Percentiles rank a stretch among this genome's conserved stretches.
Conservation (phyloP, 139 green algal species). For the Gonium pectorale region DNA sequence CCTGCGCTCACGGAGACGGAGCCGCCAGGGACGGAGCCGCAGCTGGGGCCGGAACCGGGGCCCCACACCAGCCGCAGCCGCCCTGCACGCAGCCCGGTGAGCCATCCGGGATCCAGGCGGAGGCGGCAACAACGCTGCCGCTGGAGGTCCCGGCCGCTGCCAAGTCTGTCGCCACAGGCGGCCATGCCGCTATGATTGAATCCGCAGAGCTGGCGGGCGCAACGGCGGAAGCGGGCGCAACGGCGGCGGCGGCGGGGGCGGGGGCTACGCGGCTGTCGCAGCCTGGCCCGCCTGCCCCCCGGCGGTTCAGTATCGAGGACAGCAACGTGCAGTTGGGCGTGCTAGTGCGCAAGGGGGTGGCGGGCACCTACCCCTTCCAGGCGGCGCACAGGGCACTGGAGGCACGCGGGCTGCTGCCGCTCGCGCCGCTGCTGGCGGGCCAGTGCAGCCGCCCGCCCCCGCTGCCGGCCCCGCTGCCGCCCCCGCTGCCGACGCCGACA, state of each 20-base stretch:
- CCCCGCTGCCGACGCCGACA: too few species aligned
- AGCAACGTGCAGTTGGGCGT: slow-evolving; percentile 39
- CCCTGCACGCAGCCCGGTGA: not conserved
- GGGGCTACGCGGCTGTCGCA: not conserved
- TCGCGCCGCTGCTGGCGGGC: too few species aligned
- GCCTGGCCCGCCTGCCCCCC: not conserved
- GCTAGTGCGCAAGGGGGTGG: slow-evolving; percentile 69
- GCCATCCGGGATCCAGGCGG: too few species aligned
- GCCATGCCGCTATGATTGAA: not conserved
- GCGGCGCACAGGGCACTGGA: slow-evolving; percentile 54
- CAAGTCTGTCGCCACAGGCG: too few species aligned
- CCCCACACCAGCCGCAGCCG: not conserved
- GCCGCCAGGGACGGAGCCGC: not conserved
- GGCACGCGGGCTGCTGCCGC: slow-evolving; percentile 43
- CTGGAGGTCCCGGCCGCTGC: too few species aligned
- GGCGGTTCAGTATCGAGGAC: not conserved
- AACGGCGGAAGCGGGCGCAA: not conserved
- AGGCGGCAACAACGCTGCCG: too few species aligned
- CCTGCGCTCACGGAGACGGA: not conserved
- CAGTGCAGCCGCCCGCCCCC: too few species aligned
- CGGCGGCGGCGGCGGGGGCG: not conserved
- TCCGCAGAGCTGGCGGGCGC: not conserved
- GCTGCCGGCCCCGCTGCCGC: too few species aligned
- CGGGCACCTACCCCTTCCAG: slow-evolving; percentile 71
- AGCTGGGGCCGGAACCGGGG: not conserved